phyloP scores from a whole-genome alignment of 192 early-diverging fungal species.

The Backusella psychrophila region DNA sequence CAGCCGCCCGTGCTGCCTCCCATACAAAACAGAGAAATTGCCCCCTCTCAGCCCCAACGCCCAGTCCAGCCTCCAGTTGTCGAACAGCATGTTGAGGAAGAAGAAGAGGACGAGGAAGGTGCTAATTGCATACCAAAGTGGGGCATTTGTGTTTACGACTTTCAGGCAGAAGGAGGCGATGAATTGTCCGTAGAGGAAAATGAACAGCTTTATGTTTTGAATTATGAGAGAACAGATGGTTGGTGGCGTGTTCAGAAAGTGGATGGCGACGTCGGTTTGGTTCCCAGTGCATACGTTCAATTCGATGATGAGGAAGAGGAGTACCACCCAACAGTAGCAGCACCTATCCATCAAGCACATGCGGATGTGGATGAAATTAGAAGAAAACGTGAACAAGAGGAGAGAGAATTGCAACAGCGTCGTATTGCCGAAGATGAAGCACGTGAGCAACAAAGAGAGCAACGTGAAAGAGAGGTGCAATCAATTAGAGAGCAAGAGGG shows the following conservation, averaged over 20 bases:
- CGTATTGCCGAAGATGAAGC: slow-evolving; percentile 3
- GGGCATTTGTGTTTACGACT: slow-evolving; percentile 74
- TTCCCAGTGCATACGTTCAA: slow-evolving; percentile 81
- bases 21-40: background rate
- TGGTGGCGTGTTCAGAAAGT: slow-evolving; percentile 83
- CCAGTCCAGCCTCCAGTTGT: slow-evolving; percentile 19
- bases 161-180: slow-evolving; percentile 77
- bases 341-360: slow-evolving; percentile 8
- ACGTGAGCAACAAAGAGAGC: background rate
- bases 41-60: background rate
- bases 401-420: background rate
- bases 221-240: slow-evolving; percentile 76
- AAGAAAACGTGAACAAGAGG: slow-evolving; percentile 4
- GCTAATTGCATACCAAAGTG: slow-evolving; percentile 21
- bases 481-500: slow-evolving; percentile 20
- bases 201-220: slow-evolving; percentile 81
- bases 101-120: slow-evolving; percentile 27
- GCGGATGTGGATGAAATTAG: slow-evolving; percentile 9
- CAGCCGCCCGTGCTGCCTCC: slow-evolving; percentile 15
- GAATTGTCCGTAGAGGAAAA: slow-evolving; percentile 86
- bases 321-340: slow-evolving; percentile 3
- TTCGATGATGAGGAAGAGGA: slow-evolving; percentile 27
- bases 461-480: slow-evolving; percentile 3
- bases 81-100: slow-evolving; percentile 23
- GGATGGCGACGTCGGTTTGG: slow-evolving; percentile 65